phyloP scores from a whole-genome alignment of 805 yeast species.

The Saturnispora quitensis region DNA sequence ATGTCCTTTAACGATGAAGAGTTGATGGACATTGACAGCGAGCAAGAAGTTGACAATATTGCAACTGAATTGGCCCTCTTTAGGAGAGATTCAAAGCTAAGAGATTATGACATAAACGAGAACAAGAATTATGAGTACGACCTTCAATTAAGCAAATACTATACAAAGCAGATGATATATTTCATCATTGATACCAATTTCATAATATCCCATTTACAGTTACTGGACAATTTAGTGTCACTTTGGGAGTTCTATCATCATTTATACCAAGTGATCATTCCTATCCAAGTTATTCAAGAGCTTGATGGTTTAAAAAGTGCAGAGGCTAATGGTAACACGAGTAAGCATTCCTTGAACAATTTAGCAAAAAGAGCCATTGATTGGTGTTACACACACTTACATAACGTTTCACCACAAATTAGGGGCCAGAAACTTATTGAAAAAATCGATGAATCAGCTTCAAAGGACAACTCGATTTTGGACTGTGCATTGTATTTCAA shows the following conservation, averaged over 20 bases:
- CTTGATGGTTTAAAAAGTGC: conserved; percentile 72
- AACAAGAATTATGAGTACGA: not conserved
- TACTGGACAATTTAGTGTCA: conserved; percentile 44
- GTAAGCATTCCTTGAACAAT: conserved; percentile 19
- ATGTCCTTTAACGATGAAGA: not conserved
- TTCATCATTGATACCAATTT: conserved; percentile 81
- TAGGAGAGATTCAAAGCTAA: not conserved
- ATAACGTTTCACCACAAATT: conserved; percentile 40
- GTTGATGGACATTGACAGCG: conserved; percentile 9
- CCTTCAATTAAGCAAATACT: not conserved
- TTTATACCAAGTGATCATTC: conserved; percentile 45
- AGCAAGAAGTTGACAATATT: conserved; percentile 1
- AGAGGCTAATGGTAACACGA: not conserved
- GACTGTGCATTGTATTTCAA: conserved; percentile 73
- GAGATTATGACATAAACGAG: not conserved
- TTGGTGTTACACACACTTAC: conserved; percentile 63
- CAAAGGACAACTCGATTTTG: conserved; percentile 72
- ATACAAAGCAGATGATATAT: conserved; percentile 6
- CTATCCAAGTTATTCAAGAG: conserved; percentile 61
- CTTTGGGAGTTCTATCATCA: conserved; percentile 33
- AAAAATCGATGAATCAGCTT: conserved; percentile 34
- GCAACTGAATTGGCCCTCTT: not conserved
- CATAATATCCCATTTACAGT: conserved; percentile 53
- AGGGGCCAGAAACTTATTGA: conserved; percentile 59
- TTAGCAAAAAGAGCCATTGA: conserved; percentile 64